Evolutionary conservation across 805 yeast species (phyloP), one percentile per base, ranked within the genome.

Genomic region (Ascoidea asiatica): DNA sequence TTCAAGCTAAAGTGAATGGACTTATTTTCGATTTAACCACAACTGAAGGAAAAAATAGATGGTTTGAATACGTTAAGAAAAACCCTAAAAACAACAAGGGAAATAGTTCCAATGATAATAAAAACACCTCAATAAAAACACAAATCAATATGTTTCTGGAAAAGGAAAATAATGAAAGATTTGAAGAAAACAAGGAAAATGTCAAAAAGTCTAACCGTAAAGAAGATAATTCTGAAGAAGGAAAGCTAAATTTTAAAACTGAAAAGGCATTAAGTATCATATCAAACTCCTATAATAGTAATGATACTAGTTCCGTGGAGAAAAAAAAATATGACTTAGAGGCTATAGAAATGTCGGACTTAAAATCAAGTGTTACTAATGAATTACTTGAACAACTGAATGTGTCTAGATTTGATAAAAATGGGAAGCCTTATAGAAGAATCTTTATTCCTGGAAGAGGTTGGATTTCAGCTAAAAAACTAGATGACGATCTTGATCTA

Each of bases 381-480:
- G 29, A 37, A 33, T 17, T 7, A 35, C 40, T 33, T 18, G 44
- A 44, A 18, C 43, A 45, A 19, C 29, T 48, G 7, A 40, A 39
- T 7, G 29, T 48, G 13, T 56, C 58, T 11, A 52, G 46, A 17
- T 29, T 35, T 18, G 72, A 67, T 48, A 56, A 54, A 37, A 56
- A 62, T 39, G 74, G 73, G 0, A 64, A 61, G 39, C 65, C 62
- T 5, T 65, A 63, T 43, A 60, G 70, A 41, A 52, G 80, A 33
- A 53, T 72, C 2, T 70, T 66, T 47, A 60, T 73, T 29, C 77
- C 75, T 1, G 68, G 67, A 8, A 54, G 67, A 38, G 79, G 80
- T 0, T 74, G 80, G 80, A 58, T 69, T 1, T 55, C 71, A 6
- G 50, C 58, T n/a, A 59, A 52, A 37, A 56, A 50, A 43, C 42